Evolutionary conservation across 345 rosid genomes (phyloP).

Genomic region (Zanthoxylum bungeanum): DNA sequence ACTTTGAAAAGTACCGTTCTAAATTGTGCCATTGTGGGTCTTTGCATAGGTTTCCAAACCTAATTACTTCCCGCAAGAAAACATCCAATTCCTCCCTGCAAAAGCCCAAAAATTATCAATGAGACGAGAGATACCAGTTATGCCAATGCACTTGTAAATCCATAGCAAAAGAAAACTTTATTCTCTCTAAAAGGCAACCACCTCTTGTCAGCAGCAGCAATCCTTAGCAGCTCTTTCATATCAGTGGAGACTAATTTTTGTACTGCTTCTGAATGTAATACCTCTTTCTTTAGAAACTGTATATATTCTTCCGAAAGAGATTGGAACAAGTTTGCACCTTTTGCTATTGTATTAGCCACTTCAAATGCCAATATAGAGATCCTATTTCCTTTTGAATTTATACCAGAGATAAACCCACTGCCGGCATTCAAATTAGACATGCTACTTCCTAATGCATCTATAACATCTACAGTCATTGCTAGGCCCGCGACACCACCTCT

Average conservation of each 20-base stretch:
- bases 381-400: constrained; percentile 48
- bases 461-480: constrained; percentile 67
- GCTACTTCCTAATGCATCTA: constrained; percentile 78
- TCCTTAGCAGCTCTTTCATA: constrained; percentile 50
- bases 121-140: not conserved
- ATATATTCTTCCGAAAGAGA: constrained; percentile 70
- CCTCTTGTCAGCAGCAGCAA: constrained; percentile 96
- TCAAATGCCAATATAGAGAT: constrained; percentile 74
- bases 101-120: constrained; percentile 13
- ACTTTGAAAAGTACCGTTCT: constrained; percentile 69
- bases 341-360: constrained; percentile 88
- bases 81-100: constrained; percentile 81
- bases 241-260: constrained; percentile 66
- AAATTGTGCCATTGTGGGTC: constrained; percentile 91
- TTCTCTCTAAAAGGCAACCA: constrained; percentile 27
- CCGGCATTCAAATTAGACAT: constrained; percentile 64
- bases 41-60: constrained; percentile 86
- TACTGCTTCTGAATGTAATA: constrained; percentile 64
- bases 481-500: constrained; percentile 56
- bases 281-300: constrained; percentile 55
- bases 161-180: not conserved
- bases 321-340: constrained; percentile 66
- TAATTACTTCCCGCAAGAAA: constrained; percentile 68
- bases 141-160: not conserved
- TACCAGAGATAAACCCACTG: constrained; percentile 51